phyloP scores from a whole-genome alignment of 495 filamentous ascomycete species.

The Penicillium steckii region DNA sequence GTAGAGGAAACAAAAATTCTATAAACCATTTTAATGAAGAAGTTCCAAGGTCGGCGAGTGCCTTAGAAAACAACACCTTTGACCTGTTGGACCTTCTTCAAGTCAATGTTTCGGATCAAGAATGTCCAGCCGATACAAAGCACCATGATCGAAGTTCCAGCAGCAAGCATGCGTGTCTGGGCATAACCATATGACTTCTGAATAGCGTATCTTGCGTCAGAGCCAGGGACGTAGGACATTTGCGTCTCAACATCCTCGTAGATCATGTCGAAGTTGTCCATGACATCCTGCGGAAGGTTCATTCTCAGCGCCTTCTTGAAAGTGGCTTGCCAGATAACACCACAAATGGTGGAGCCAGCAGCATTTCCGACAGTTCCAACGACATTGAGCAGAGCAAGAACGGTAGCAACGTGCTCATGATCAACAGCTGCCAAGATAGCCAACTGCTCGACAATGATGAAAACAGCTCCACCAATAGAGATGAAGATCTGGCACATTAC shows the following conservation, averaged over 20 bases:
- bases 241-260: constrained; percentile 49
- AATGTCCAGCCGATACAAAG: constrained; percentile 38
- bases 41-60: neutral
- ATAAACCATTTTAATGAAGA: neutral
- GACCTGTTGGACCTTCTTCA: constrained; percentile 47
- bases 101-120: constrained; percentile 52
- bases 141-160: constrained; percentile 39
- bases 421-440: constrained; percentile 61
- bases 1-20: neutral
- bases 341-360: constrained; percentile 58
- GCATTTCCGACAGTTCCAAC: constrained; percentile 62
- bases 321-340: constrained; percentile 61
- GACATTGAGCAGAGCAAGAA: constrained; percentile 61
- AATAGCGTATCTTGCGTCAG: constrained; percentile 49
- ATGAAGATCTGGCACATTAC: constrained; percentile 74
- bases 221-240: constrained; percentile 47
- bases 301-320: constrained; percentile 51
- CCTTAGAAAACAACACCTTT: constrained; percentile 11
- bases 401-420: constrained; percentile 63
- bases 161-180: constrained; percentile 54
- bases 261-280: constrained; percentile 43
- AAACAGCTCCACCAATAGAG: constrained; percentile 55
- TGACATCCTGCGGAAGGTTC: constrained; percentile 49
- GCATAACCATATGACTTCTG: constrained; percentile 51
- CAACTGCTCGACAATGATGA: constrained; percentile 62